A percentile compares a stretch with the other conserved stretches of the same genome.
These are phyloP conservation scores for Oidiodendron maius DNA, from an alignment of 495 filamentous ascomycete genomes.

Conservation along the genomic window DNA sequence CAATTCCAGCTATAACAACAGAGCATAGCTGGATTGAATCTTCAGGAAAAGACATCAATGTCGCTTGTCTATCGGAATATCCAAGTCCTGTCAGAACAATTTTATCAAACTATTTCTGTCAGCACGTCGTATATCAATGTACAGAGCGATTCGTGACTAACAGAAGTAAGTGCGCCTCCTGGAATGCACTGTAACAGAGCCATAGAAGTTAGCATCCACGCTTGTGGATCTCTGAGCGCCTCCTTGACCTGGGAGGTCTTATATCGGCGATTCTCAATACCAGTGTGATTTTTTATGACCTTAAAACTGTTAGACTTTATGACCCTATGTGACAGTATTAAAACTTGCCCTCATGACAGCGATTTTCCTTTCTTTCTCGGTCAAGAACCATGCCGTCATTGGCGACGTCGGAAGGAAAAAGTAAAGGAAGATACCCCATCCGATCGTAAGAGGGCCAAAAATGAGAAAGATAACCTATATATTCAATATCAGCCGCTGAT, in stretches of 20 bases:
- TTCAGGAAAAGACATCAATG: constrained; percentile 1
- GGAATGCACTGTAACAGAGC: constrained; percentile 8
- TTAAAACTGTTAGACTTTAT: not conserved
- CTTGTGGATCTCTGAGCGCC: constrained; percentile 52
- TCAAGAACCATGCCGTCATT: constrained; percentile 54
- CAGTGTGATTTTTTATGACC: constrained; percentile 48
- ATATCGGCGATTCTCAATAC: constrained; percentile 65
- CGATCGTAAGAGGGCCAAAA: constrained; percentile 54
- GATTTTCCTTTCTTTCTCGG: constrained; percentile 49
- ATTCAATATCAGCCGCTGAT: not conserved
- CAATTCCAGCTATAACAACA: not conserved
- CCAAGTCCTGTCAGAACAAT: constrained; percentile 2
- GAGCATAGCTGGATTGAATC: constrained; percentile 1
- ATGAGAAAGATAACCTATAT: constrained; percentile 49
- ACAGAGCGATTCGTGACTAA: not conserved
- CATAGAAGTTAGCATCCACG: constrained; percentile 31
- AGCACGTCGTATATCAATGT: not conserved
- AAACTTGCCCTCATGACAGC: constrained; percentile 56
- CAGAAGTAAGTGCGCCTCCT: constrained; percentile 2
- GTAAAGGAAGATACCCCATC: constrained; percentile 55
- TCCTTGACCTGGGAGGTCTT: constrained; percentile 58
- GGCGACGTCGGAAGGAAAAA: constrained; percentile 63
- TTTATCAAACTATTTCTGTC: constrained; percentile 1
- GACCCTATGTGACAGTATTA: not conserved
- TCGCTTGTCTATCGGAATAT: constrained; percentile 1